phyloP scores from a whole-genome alignment of 805 yeast species.

The Ogataea naganishii region DNA sequence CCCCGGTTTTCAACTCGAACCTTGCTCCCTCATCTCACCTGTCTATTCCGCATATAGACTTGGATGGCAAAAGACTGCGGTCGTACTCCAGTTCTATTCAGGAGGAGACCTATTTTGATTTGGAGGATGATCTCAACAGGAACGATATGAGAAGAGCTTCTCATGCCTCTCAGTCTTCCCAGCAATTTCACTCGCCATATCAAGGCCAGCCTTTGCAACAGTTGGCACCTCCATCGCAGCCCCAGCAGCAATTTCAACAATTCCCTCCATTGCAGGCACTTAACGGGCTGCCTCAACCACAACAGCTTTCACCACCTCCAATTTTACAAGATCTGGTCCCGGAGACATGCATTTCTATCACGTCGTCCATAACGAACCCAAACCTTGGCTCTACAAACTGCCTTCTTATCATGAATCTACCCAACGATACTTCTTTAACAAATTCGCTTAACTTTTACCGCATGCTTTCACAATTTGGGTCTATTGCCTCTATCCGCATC shows the following conservation, averaged over 20 bases:
- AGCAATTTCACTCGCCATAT: slow-evolving; percentile 7
- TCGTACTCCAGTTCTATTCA: slow-evolving; percentile 41
- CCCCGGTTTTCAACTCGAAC: slow-evolving; percentile 6
- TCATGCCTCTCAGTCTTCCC: slow-evolving; percentile 1
- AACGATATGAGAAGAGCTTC: neutral
- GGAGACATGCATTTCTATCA: slow-evolving; percentile 47
- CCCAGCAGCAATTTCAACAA: slow-evolving; percentile 8
- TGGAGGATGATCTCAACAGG: neutral
- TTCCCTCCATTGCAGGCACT: slow-evolving; percentile 1
- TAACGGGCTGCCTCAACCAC: slow-evolving; percentile 7
- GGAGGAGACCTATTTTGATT: neutral
- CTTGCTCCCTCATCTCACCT: slow-evolving; percentile 3
- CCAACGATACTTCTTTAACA: slow-evolving; percentile 28
- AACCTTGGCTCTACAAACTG: slow-evolving; percentile 70
- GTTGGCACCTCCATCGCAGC: no score
- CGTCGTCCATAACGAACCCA: slow-evolving; percentile 66
- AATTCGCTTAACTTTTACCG: slow-evolving; percentile 47
- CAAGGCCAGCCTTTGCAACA: no score
- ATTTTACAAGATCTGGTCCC: slow-evolving; percentile 50
- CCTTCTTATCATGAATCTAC: slow-evolving; percentile 73
- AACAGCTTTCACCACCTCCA: slow-evolving; percentile 11
- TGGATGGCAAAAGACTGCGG: slow-evolving; percentile 29
- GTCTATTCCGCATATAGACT: slow-evolving; percentile 16
- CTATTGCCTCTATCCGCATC: slow-evolving; percentile 50
- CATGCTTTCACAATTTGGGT: slow-evolving; percentile 55